These are phyloP conservation scores for Pythium rishiriense DNA, from an alignment of 352 stramenopile genomes.

Conservation along the genomic window DNA sequence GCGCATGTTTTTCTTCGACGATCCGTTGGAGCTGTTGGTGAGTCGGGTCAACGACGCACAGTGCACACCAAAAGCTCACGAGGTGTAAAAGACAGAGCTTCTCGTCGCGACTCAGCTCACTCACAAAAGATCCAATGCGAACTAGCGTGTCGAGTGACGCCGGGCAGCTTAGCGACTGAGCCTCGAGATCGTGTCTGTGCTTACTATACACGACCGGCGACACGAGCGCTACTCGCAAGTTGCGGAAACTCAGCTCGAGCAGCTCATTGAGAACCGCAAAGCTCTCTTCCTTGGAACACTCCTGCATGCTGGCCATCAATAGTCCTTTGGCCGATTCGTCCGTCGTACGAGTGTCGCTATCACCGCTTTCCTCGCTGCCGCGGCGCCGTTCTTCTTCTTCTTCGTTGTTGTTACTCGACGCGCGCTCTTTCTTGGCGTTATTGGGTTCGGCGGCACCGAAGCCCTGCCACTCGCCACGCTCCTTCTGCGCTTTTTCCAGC, in stretches of 20 bases:
- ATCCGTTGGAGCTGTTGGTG: conserved; percentile 39
- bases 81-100: conserved; percentile 55
- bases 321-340: conserved; percentile 25
- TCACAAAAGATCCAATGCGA: conserved; percentile 45
- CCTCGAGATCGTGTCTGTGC: conserved; percentile 40
- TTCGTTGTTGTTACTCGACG: background rate
- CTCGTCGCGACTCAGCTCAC: conserved; percentile 45
- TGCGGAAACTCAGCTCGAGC: conserved; percentile 67
- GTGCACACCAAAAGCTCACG: conserved; percentile 54
- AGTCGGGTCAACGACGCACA: conserved; percentile 38
- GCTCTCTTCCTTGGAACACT: conserved; percentile 30
- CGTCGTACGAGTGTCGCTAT: background rate
- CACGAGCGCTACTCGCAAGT: conserved; percentile 58
- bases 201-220: conserved; percentile 41
- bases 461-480: conserved; percentile 67
- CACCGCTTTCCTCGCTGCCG: background rate
- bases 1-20: conserved; percentile 52
- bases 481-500: conserved; percentile 63
- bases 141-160: conserved; percentile 44
- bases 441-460: conserved; percentile 30
- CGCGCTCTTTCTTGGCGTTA: background rate
- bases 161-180: conserved; percentile 39
- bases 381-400: background rate
- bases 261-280: conserved; percentile 57
- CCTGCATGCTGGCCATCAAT: conserved; percentile 14